Evolutionary conservation across 179 eudicot species (phyloP).

Genomic region (Heliamphora pulchella): DNA sequence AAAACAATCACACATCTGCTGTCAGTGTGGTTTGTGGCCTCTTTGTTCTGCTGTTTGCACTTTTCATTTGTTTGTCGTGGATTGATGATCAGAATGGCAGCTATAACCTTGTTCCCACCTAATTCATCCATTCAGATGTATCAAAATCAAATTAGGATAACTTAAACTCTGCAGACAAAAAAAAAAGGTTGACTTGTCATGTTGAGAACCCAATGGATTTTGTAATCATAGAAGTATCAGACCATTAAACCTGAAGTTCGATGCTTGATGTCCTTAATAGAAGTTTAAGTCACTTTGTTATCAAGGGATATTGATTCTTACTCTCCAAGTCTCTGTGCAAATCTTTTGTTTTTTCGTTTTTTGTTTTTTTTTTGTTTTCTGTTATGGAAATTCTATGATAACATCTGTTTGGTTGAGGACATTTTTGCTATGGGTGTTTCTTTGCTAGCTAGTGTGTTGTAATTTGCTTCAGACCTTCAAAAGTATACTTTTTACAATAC

Average conservation of each 20-base stretch:
- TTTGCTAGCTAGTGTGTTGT: neutral
- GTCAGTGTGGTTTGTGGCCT: conserved; percentile 22
- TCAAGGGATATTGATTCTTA: neutral
- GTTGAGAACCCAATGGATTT: conserved; percentile 4
- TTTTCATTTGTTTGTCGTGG: conserved; percentile 32
- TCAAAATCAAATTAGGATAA: conserved; percentile 4
- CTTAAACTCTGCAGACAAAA: too few relatives aligned
- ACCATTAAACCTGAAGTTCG: neutral
- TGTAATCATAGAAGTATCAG: neutral
- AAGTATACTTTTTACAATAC: too few relatives aligned
- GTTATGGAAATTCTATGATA: neutral
- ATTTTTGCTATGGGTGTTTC: neutral
- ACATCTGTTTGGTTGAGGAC: neutral
- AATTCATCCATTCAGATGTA: conserved; percentile 16
- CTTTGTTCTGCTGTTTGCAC: conserved; percentile 34
- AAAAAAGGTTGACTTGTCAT: neutral
- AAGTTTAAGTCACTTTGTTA: neutral
- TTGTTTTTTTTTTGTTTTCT: too few relatives aligned
- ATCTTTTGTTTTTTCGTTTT: neutral
- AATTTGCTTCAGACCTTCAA: neutral
- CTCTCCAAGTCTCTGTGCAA: neutral
- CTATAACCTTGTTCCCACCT: conserved; percentile 62
- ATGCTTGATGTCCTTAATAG: neutral
- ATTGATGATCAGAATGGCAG: conserved; percentile 36
- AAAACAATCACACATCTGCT: conserved; percentile 23